Percentiles rank a stretch among this genome's conserved stretches.
phyloP scores from a whole-genome alignment of 2,329 filamentous ascomycete genomes.

The Cladorrhinum sp. region DNA sequence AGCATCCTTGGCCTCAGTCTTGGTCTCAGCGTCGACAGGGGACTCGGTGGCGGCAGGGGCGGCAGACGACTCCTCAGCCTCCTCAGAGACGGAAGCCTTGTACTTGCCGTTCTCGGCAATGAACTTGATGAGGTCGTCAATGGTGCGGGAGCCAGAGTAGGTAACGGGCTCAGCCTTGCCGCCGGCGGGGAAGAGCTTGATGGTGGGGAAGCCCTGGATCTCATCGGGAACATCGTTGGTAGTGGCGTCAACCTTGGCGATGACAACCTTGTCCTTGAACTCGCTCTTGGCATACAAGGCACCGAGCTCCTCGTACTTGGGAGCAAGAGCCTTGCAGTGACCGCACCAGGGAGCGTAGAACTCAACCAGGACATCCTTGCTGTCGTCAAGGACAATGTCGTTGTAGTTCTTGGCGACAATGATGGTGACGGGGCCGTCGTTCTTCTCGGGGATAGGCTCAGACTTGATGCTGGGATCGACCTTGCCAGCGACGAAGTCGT shows the following conservation, averaged over 20 bases:
- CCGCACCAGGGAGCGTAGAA: slow-evolving; percentile 99
- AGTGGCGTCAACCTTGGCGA: slow-evolving; percentile 97
- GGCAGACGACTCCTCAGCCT: slow-evolving; percentile 48
- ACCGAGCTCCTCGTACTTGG: slow-evolving; percentile 92
- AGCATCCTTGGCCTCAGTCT: slow-evolving; percentile 38
- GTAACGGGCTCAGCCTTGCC: slow-evolving; percentile 80
- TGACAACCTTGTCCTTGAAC: slow-evolving; percentile 78
- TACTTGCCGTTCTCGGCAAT: slow-evolving; percentile 93
- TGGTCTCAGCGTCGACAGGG: slow-evolving; percentile 43
- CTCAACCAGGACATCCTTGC: slow-evolving; percentile 96
- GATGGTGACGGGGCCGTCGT: slow-evolving; percentile 83
- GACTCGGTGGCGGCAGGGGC: slow-evolving; percentile 53
- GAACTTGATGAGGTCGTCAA: slow-evolving; percentile 90
- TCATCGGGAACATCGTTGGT: slow-evolving; percentile 95
- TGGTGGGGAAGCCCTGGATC: slow-evolving; percentile 96
- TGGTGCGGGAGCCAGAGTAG: slow-evolving; percentile 81
- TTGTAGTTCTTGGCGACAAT: slow-evolving; percentile 95
- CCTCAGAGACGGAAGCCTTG: slow-evolving; percentile 65
- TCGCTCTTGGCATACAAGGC: slow-evolving; percentile 72
- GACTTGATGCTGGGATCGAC: slow-evolving; percentile 97
- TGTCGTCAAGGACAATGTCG: slow-evolving; percentile 83
- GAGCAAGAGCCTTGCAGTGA: slow-evolving; percentile 97
- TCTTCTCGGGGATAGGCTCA: slow-evolving; percentile 89
- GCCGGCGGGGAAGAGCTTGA: slow-evolving; percentile 95
- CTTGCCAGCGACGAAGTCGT: slow-evolving; percentile 82